A percentile compares a stretch with the other conserved stretches of the same genome.
phyloP scores from a whole-genome alignment of 1,139 yeast genomes.

The Pichia sp. region DNA sequence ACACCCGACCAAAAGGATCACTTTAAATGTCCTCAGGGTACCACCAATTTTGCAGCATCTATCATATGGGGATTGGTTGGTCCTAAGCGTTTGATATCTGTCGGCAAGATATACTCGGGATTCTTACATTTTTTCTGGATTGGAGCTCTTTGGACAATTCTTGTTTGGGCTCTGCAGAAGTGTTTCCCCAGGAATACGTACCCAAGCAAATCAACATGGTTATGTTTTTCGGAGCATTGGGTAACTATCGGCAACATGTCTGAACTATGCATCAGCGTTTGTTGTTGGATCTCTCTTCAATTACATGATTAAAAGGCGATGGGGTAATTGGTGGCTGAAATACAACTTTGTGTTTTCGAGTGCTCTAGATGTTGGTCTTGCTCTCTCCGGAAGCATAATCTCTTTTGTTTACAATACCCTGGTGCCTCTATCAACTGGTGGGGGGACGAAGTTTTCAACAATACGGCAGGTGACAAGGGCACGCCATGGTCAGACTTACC shows the following conservation, averaged over 20 bases:
- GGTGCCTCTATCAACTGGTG: slow-evolving; percentile 50
- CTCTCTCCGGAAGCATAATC: slow-evolving; percentile 43
- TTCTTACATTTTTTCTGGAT: slow-evolving; percentile 11
- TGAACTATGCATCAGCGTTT: slow-evolving; percentile 39
- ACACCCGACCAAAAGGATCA: slow-evolving; percentile 26
- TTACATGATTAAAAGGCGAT: slow-evolving; percentile 43
- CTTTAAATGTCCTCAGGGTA: slow-evolving; percentile 48
- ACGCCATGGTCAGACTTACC: background rate
- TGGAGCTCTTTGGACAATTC: slow-evolving; percentile 7
- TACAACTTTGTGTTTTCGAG: slow-evolving; percentile 55
- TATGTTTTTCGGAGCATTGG: slow-evolving; percentile 10
- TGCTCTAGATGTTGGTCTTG: slow-evolving; percentile 52
- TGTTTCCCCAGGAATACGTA: slow-evolving; percentile 5
- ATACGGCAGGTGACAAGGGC: slow-evolving; percentile 20
- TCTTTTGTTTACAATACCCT: slow-evolving; percentile 36
- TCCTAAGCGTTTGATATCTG: slow-evolving; percentile 33
- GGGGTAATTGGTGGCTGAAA: slow-evolving; percentile 62
- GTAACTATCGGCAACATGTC: slow-evolving; percentile 35
- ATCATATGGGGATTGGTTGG: slow-evolving; percentile 68
- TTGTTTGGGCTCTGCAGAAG: slow-evolving; percentile 4
- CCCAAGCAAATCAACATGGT: background rate
- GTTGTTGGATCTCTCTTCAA: slow-evolving; percentile 35
- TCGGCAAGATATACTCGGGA: slow-evolving; percentile 36
- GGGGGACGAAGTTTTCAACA: slow-evolving; percentile 45
- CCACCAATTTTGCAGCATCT: slow-evolving; percentile 50